These are phyloP conservation scores for Nevesoporus exiguus DNA, from an alignment of 768 basidiomycete genomes.

Conservation along the genomic window DNA sequence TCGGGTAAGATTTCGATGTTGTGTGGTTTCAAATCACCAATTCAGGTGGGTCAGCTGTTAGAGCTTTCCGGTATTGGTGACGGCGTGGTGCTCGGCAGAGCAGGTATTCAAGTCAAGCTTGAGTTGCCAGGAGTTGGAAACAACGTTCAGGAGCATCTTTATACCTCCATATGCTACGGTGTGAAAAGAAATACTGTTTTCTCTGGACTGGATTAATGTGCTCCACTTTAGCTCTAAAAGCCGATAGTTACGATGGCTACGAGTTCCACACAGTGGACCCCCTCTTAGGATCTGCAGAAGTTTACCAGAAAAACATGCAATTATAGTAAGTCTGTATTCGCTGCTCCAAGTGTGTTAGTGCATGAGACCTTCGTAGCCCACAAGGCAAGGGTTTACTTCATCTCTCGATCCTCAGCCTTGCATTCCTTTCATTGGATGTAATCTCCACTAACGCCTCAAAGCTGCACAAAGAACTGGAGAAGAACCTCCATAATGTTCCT, in stretches of 20 bases:
- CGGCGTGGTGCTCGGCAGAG: not conserved
- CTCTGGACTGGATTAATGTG: not conserved
- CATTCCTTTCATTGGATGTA: not conserved
- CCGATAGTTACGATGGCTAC: not conserved
- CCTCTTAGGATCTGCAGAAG: not conserved
- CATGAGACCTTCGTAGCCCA: not conserved
- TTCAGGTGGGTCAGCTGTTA: not conserved
- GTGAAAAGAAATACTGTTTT: not conserved
- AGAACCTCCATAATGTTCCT: not conserved
- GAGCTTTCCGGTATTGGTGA: slow-evolving; percentile 2
- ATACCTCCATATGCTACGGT: not conserved
- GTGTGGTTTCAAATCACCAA: not conserved
- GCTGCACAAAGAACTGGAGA: not conserved
- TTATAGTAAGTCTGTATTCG: not conserved
- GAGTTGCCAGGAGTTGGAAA: not conserved
- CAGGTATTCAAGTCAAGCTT: not conserved
- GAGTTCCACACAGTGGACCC: not conserved
- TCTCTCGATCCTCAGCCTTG: not conserved
- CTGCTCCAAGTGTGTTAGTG: not conserved
- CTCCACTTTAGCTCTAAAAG: not conserved
- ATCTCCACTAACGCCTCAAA: not conserved
- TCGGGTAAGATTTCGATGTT: not conserved
- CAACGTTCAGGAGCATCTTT: not conserved
- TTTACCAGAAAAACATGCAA: not conserved
- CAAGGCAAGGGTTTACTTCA: slow-evolving; percentile 1